These are phyloP conservation scores for Cyclotella atomus DNA, from an alignment of 108 stramenopile species.

Conservation along the genomic window DNA sequence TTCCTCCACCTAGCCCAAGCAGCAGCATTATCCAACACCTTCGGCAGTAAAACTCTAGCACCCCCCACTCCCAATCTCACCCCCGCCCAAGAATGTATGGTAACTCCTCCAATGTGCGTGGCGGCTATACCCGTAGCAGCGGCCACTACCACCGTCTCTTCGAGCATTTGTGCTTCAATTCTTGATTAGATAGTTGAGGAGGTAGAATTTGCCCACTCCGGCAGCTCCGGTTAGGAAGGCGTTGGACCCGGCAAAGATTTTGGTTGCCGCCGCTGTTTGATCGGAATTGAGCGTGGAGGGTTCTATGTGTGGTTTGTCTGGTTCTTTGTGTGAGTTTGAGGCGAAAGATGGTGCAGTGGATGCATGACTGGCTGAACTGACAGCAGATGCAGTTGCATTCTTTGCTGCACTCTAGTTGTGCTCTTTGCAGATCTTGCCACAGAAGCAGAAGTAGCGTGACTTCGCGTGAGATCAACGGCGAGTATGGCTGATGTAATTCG, in stretches of 20 bases:
- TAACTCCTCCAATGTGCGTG: conserved; percentile 39
- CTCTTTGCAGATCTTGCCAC: too few species aligned
- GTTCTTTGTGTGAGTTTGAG: not conserved
- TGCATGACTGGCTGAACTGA: not conserved
- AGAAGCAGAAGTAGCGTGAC: not conserved
- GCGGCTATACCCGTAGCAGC: conserved; percentile 60
- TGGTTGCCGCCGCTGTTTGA: conserved; percentile 1
- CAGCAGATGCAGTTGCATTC: not conserved
- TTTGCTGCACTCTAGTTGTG: too few species aligned
- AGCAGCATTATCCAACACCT: not conserved
- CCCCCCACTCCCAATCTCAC: conserved; percentile 25
- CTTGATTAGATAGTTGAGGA: conserved; percentile 19
- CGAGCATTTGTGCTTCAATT: not conserved
- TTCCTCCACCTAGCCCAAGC: conserved; percentile 7
- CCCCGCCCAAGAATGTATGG: conserved; percentile 52
- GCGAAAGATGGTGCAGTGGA: not conserved
- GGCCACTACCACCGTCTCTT: conserved; percentile 31
- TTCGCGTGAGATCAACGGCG: not conserved
- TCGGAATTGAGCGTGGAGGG: conserved; percentile 17
- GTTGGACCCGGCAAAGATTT: conserved; percentile 16
- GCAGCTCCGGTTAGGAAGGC: conserved; percentile 56
- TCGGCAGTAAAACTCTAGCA: not conserved
- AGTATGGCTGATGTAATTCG: not conserved
- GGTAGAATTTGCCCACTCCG: conserved; percentile 49
- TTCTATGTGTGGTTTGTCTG: not conserved